Base-by-base conservation (phyloP, 805 yeast genomes). In the Spathaspora passalidarum region DNA sequence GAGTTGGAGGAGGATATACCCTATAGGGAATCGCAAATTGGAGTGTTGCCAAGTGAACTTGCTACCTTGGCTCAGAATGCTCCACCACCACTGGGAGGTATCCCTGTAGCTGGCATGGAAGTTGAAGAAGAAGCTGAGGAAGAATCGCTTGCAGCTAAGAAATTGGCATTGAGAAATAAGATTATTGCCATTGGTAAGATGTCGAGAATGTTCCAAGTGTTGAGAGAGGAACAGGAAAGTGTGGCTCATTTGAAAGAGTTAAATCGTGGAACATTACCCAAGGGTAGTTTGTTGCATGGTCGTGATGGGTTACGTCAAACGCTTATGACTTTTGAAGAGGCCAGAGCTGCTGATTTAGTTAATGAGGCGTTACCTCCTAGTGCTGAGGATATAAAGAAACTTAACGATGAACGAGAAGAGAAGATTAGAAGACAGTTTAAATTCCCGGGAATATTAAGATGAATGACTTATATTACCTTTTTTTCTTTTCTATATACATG, bases 171-270 rank as follows among this genome's bases (percentile, higher is more conserved):
- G 48, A 79, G 92, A 52, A 90, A 88, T 66, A 92, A 92, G 73
- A 87, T 94, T 43, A 68, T 92, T 56, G 98, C 98, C 11, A 94
- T 92, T 65, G 98, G 98, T n/a, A 80, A 96, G 54, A 88, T 92
- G 54, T 85, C 96, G 19, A 79, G 97, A 47, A 88, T 92, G 96
- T 91, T 86, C 67, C 85, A 83, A 51, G 85, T 91, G 6, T 73
- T 92, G 56, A 78, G 97, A 53, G 90, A 88, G 61, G 96, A 92
- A 59, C 78, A 91, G 40, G 97, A 88, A 63, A 82, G 81, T 53
- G 94, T 92, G 42, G 83, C 84, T 42, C 88, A 85, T 58, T 74
- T 92, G 57, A 88, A 89, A 67, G 74, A 76, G 14, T 73, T 81
- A 51, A 76, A 85, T 50, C 83, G 89, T 40, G 92, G 94, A n/a